These are phyloP conservation scores for Phytophthora gonapodyides DNA, from an alignment of 352 stramenopile species.

Conservation along the genomic window DNA sequence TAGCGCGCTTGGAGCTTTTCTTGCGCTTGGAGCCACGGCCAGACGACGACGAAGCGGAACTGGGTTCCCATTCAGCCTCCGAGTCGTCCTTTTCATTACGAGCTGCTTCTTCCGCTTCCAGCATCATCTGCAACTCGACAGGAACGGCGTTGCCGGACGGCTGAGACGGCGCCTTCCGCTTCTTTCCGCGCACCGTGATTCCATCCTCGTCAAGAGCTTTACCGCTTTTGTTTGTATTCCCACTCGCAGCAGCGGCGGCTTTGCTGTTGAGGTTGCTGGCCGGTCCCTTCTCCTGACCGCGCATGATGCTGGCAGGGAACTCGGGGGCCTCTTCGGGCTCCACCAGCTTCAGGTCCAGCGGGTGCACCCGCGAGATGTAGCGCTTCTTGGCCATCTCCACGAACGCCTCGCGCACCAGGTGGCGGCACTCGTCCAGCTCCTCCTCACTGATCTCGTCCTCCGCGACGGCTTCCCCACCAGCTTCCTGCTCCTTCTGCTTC, in stretches of 20 bases:
- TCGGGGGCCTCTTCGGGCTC: slow-evolving; percentile 64
- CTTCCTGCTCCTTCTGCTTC: slow-evolving; percentile 28
- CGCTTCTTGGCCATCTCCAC: slow-evolving; percentile 90
- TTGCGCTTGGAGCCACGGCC: slow-evolving; percentile 57
- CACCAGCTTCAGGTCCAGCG: slow-evolving; percentile 74
- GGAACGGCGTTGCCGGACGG: slow-evolving; percentile 56
- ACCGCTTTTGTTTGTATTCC: slow-evolving; percentile 24
- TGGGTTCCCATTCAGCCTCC: slow-evolving; percentile 68
- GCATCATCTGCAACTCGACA: slow-evolving; percentile 87
- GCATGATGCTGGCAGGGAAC: slow-evolving; percentile 66
- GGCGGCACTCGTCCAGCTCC: slow-evolving; percentile 73
- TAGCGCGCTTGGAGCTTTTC: slow-evolving; percentile 77
- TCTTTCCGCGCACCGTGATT: slow-evolving; percentile 78
- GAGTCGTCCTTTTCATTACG: slow-evolving; percentile 52
- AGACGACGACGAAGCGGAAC: slow-evolving; percentile 31
- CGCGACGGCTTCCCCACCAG: slow-evolving; percentile 16
- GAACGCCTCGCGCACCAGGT: slow-evolving; percentile 65
- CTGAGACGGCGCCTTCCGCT: slow-evolving; percentile 45
- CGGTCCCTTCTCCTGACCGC: slow-evolving; percentile 43
- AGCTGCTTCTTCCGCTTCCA: slow-evolving; percentile 70
- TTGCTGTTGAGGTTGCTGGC: slow-evolving; percentile 28
- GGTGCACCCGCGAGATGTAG: slow-evolving; percentile 86
- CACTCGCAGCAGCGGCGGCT: slow-evolving; percentile 6
- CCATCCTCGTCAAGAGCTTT: slow-evolving; percentile 55
- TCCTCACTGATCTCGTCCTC: slow-evolving; percentile 72